A percentile compares a stretch with the other conserved stretches of the same genome.
Conservation (phyloP, 768 basidiomycete genomes). For the Mycena vulgaris region DNA sequence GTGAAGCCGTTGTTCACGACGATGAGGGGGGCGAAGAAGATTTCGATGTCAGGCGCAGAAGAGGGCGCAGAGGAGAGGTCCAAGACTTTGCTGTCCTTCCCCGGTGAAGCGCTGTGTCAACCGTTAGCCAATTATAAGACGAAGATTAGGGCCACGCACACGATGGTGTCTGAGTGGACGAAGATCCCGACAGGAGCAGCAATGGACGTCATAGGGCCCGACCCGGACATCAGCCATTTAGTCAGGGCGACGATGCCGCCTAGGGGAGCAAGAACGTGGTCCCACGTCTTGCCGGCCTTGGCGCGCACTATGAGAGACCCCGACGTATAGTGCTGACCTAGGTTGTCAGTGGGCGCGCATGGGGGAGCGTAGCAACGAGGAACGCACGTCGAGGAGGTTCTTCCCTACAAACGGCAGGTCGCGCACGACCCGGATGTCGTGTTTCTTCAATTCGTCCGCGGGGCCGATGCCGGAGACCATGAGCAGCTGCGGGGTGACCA, state of each 20-base stretch:
- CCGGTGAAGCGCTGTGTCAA: background rate
- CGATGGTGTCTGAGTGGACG: slow-evolving; percentile 25
- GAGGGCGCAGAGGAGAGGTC: slow-evolving; percentile 16
- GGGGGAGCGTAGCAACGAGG: background rate
- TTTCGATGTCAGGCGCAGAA: slow-evolving; percentile 25
- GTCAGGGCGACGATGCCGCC: slow-evolving; percentile 15
- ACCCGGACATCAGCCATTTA: slow-evolving; percentile 25
- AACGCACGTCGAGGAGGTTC: slow-evolving; percentile 39
- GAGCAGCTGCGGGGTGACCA: slow-evolving; percentile 44
- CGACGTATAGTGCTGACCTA: slow-evolving; percentile 8
- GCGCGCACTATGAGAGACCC: slow-evolving; percentile 26
- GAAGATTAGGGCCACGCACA: background rate
- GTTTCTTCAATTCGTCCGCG: slow-evolving; percentile 30
- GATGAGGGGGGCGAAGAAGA: slow-evolving; percentile 31
- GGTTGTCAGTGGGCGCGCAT: too few relatives aligned
- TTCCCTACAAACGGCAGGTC: slow-evolving; percentile 45
- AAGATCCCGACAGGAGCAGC: slow-evolving; percentile 27
- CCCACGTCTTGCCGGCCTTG: slow-evolving; percentile 30
- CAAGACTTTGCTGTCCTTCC: background rate
- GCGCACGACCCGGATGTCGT: slow-evolving; percentile 37
- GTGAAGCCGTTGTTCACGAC: slow-evolving; percentile 29
- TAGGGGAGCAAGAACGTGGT: slow-evolving; percentile 17
- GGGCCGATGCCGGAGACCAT: slow-evolving; percentile 48
- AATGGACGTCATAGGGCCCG: slow-evolving; percentile 16
- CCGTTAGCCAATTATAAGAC: background rate